Base-by-base conservation (phyloP, 495 filamentous ascomycete species). In the Emericellopsis terricola region DNA sequence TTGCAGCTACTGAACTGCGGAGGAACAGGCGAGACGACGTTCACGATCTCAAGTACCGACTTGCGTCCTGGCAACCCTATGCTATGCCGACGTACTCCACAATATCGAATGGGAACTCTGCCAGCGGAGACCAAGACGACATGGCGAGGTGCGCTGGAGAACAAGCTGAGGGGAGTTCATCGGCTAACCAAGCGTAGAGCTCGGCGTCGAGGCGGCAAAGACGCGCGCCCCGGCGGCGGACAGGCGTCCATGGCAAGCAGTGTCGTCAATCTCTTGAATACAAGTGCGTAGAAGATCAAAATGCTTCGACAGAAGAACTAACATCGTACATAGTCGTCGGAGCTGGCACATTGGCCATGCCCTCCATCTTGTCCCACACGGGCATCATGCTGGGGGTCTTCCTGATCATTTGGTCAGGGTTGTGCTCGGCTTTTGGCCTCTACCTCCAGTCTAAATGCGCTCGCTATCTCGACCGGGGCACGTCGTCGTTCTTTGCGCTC, bases 371-470 rank as follows among this genome's bases (percentile, higher is more conserved):
- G 54, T 84, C 81, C 8, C 79, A 92, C 41, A 92, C 94, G 62
- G 91, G 73, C 39, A 82, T 96, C 40, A 47, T 76, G 14, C 66
- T 94, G 16, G 89, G 89, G 14, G 61, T 76, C 19, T 50, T 85
- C 34, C 73, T 97, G 3, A 85, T 97, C 20, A 28, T 93, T 19
- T 97, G 91, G 83, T 85, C 85, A 13, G 89, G 79, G 14, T 46
- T 78, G 8, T 85, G 80, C 8, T 80, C 86, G 20, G 87, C 79
- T 16, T 92, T 97, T 42, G 89, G 91, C 8, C 65, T 97, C 13
- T 97, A 97, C 44, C 77, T 97, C 11, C 89, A 97, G 49, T 72
- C 85, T 9, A 71, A 80, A 52, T 96, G 91, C 61, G 75, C 91
- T 4, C 72, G 78, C 47, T 97, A 96, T 48, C 62, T 96, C 29